Evolutionary conservation across 805 yeast genomes (phyloP).

Genomic region (Teunomyces kruisii): DNA sequence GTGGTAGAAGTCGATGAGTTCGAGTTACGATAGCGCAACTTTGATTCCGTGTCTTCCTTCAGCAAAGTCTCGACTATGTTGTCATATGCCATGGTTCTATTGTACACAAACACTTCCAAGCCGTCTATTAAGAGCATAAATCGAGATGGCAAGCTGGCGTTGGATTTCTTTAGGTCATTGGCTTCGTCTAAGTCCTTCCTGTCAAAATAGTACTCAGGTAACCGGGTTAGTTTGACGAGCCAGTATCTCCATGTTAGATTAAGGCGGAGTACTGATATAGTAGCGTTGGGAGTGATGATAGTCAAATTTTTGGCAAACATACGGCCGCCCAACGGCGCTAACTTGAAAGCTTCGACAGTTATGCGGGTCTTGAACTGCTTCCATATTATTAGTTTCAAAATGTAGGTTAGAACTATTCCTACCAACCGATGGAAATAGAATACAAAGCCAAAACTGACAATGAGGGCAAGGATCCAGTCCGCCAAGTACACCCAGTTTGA

Average conservation of each 20-base stretch:
- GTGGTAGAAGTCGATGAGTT: conserved; percentile 7
- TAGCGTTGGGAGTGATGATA: conserved; percentile 69
- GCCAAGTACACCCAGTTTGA: conserved; percentile 66
- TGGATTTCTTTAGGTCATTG: conserved; percentile 16
- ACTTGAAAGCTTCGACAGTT: conserved; percentile 68
- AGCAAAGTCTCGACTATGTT: conserved; percentile 46
- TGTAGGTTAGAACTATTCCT: conserved; percentile 56
- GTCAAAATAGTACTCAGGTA: conserved; percentile 32
- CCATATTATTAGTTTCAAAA: conserved; percentile 63
- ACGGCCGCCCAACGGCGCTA: conserved; percentile 83
- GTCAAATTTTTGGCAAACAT: conserved; percentile 74
- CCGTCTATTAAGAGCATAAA: conserved; percentile 67
- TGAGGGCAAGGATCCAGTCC: conserved; percentile 73
- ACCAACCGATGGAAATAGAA: conserved; percentile 75
- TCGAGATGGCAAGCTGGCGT: conserved; percentile 54
- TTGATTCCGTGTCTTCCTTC: conserved; percentile 14
- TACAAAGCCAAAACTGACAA: conserved; percentile 60
- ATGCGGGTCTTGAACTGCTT: conserved; percentile 55
- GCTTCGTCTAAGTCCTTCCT: conserved; percentile 12
- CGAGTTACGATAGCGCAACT: conserved; percentile 11
- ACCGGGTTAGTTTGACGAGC: conserved; percentile 50
- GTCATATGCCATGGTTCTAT: conserved; percentile 77
- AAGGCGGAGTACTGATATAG: conserved; percentile 68
- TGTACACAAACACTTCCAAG: conserved; percentile 78
- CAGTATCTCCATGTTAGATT: conserved; percentile 90